Evolutionary conservation across 2,329 filamentous ascomycete species (phyloP), one percentile per base, ranked within the genome.

Genomic region (Chalaropsis thielavioides): DNA sequence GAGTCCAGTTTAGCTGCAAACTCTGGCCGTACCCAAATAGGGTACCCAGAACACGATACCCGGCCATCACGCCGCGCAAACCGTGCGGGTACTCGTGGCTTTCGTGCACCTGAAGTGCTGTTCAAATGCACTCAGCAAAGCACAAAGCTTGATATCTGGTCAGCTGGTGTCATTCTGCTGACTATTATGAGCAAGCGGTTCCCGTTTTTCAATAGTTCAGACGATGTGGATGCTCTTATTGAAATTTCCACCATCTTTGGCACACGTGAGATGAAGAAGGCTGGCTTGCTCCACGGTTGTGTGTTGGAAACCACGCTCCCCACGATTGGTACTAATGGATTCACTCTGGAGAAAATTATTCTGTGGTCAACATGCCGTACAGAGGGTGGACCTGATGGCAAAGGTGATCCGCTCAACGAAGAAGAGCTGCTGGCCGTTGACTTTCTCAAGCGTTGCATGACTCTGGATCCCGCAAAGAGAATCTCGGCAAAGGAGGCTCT

Each of bases 131-230:
- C 92, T 0, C 88, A 91, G 68, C 94, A 99, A 74, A 95, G 88
- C 3, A 92, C 89, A 54, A 88, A 92, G 70, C 94, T 99, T 70
- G 94, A 99, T 73, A 88, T 99, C 69, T 99, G 94, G 94, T 96
- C 90, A 27, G 92, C 87, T 0, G 94, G 94, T 51, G 92, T 99
- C n/a, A 95, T 99, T 64, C 81, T 99, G 1, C 80, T 99, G n/a
- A 99, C 94, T 0, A 88, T 99, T 68, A 79, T 99, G 15, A 92
- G 89, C 49, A 88, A 88, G 65, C 86, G 94, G 3, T 99, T 99
- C 71, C 94, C 94, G 1, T 99, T 99, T 76, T 99, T 99, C 80
- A 96, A 99, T 76, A 95, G 90, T 58, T 88, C 91, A n/a, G 94
- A 99, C 73, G 94, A 99, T 71, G 88, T 99, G 60, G 94, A 99